A percentile compares a stretch with the other conserved stretches of the same genome.
Evolutionary conservation across 176 grass and related monocot species (phyloP).

Genomic region (Zoysia pacifica): DNA sequence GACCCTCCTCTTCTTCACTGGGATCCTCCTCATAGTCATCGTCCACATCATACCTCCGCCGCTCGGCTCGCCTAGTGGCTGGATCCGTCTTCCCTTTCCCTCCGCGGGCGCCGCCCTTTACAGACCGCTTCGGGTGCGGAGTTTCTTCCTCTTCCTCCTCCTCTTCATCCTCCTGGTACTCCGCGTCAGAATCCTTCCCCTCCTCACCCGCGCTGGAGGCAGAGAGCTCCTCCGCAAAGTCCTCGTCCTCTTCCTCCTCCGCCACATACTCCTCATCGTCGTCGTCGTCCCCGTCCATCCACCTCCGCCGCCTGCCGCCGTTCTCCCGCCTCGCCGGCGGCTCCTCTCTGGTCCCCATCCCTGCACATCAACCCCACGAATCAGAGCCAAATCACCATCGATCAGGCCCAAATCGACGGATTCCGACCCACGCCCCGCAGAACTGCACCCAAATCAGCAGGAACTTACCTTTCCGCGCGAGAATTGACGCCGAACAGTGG

Average conservation of each 20-base stretch:
- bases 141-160: conserved; percentile 43
- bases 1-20: conserved; percentile 19
- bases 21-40: conserved; percentile 49
- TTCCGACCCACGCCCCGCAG: neutral
- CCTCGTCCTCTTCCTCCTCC: conserved; percentile 56
- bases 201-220: conserved; percentile 2
- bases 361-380: conserved; percentile 35
- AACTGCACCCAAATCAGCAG: conserved; percentile 30
- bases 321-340: conserved; percentile 29
- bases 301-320: conserved; percentile 32
- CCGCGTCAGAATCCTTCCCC: conserved; percentile 34
- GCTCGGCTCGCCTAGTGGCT: conserved; percentile 32
- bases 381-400: conserved; percentile 42
- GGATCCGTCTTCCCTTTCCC: conserved; percentile 31
- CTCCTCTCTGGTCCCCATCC: conserved; percentile 60
- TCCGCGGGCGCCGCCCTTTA: conserved; percentile 8
- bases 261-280: conserved; percentile 56
- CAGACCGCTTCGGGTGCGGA: conserved; percentile 3
- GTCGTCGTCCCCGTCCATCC: conserved; percentile 28
- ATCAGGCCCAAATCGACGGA: conserved; percentile 42
- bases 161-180: conserved; percentile 26
- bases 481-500: conserved; percentile 32
- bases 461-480: conserved; percentile 32
- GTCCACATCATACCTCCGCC: conserved; percentile 43
- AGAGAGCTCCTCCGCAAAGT: conserved; percentile 41